Conservation (phyloP, 352 stramenopile genomes). For the Phytophthora vignae region DNA sequence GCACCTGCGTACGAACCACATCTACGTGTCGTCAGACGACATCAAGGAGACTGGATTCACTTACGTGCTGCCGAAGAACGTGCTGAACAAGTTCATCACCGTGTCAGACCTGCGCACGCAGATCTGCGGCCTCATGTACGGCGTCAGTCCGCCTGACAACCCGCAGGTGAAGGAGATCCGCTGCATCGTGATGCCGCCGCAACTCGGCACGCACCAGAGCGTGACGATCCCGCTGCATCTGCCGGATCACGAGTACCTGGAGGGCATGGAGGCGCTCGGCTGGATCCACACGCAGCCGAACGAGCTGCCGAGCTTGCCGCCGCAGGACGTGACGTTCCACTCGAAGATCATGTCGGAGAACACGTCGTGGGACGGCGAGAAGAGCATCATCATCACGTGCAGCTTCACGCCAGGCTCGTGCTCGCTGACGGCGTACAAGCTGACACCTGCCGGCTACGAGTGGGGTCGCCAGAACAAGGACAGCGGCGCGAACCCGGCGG, state of each 20-base stretch:
- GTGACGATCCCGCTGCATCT: constrained; percentile 97
- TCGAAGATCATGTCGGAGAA: constrained; percentile 98
- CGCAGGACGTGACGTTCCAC: constrained; percentile 97
- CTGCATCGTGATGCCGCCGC: constrained; percentile 99
- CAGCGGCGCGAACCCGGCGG: constrained; percentile 93
- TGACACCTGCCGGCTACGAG: constrained; percentile 97
- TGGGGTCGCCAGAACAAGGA: constrained; percentile 99
- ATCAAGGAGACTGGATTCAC: constrained; percentile 98
- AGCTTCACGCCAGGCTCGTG: constrained; percentile 99
- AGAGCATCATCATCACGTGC: constrained; percentile 98
- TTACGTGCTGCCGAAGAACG: constrained; percentile 99
- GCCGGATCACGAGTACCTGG: constrained; percentile 97
- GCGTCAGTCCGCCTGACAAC: constrained; percentile 98
- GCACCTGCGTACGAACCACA: constrained; percentile 99
- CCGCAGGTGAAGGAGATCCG: constrained; percentile 99
- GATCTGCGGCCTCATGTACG: constrained; percentile 99
- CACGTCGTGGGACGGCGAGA: constrained; percentile 96
- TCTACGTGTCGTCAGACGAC: constrained; percentile 99
- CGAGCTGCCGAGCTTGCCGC: constrained; percentile 96
- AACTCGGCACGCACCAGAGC: constrained; percentile 98
- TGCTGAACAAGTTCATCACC: constrained; percentile 99
- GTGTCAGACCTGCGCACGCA: constrained; percentile 98
- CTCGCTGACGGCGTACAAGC: constrained; percentile 99
- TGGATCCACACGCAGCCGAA: constrained; percentile 99
- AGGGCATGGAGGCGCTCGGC: constrained; percentile 98